Evolutionary conservation across 2,329 filamentous ascomycete genomes (phyloP), one percentile per base, ranked within the genome.

Genomic region (Arthrobotrys conoides): DNA sequence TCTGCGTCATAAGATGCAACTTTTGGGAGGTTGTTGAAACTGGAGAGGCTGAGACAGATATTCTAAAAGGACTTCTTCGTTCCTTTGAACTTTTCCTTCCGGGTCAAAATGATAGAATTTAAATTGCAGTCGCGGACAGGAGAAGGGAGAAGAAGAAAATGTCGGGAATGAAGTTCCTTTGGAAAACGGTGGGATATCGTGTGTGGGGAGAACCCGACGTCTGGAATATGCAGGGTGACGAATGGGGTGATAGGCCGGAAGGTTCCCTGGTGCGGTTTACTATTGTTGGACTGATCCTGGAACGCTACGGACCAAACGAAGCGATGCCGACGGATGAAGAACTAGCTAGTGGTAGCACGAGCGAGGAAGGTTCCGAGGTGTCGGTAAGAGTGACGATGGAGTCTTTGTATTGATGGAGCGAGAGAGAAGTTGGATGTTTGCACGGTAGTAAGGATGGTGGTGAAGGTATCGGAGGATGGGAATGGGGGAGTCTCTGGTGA

Each of bases 1-100:
- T 71, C 51, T 77, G 68, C 73, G 73, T 77, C 73, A 77, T 77
- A 77, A 68, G 73, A 51, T 44, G 61, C 46, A 71, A 64, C 49
- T 64, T 68, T 48, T 36, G 33, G 36, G 36, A 27, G 9, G 6
- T n/a, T 5, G 20, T 38, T 67, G 63, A 55, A 63, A 77, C 59
- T 33, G 12, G 59, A 57, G 51, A 55, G 64, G 53, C 44, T 57
- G 48, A 30, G 48, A 16, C 30, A 6, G 53, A 22, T 27, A 48
- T n/a, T 46, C 27, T 59, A 20, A 18, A 18, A 44, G 36, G 20
- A 12, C 36, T 38, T 22, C 53, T 44, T 61, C 57, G 33, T 36
- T 36, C 33, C 38, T 44, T 9, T 16, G 5, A 20, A 20, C 8
- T 46, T 46, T 20, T 46, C 16, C n/a, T 46, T 46, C 5, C n/a